Conservation (phyloP, 441 rosid genomes). For the Biscutella auriculata region DNA sequence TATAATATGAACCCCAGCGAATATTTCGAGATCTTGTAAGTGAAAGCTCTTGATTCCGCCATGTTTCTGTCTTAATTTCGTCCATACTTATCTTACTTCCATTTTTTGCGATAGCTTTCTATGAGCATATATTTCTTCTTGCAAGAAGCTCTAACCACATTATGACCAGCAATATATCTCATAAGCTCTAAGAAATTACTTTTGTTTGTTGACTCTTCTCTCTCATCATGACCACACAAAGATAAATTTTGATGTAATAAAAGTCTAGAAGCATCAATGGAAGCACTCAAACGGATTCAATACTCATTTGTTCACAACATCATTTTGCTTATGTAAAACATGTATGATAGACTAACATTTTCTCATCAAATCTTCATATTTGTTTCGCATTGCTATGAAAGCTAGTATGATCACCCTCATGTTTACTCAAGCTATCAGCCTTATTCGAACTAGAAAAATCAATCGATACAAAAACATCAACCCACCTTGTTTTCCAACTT, state of each 20-base stretch:
- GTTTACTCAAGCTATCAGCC: not conserved
- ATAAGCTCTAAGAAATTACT: too few species aligned
- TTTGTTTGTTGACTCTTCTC: too few species aligned
- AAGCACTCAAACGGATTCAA: not conserved
- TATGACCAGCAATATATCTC: too few species aligned
- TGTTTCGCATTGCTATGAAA: not conserved
- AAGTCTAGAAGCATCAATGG: not conserved
- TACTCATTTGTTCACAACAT: not conserved
- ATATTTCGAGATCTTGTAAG: too few species aligned
- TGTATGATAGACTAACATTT: not conserved
- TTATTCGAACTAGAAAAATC: not conserved
- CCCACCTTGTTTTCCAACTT: not conserved
- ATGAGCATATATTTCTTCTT: too few species aligned
- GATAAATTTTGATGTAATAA: not conserved
- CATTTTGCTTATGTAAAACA: not conserved
- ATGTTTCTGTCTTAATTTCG: too few species aligned
- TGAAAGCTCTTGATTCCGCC: too few species aligned
- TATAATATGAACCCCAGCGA: too few species aligned
- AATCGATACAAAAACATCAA: not conserved
- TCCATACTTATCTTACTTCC: too few species aligned
- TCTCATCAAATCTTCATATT: not conserved
- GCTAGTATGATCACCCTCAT: too few species aligned
- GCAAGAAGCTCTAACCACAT: too few species aligned
- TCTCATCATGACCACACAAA: not conserved
- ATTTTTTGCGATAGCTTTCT: too few species aligned